These are phyloP conservation scores for Xylaria arbuscula DNA, from an alignment of 2,329 filamentous ascomycete genomes.

Conservation along the genomic window DNA sequence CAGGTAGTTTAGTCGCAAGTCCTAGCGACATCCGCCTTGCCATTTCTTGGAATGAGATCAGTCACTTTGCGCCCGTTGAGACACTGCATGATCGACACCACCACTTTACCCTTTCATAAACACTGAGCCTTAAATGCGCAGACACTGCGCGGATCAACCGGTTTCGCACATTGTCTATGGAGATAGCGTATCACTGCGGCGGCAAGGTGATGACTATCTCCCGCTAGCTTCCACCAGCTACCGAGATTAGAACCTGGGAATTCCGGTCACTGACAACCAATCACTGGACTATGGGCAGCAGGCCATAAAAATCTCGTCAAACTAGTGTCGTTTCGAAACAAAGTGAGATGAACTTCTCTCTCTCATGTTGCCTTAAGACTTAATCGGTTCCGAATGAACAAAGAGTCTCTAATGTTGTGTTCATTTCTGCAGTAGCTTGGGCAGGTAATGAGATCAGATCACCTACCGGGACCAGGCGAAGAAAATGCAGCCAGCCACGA, in stretches of 20 bases:
- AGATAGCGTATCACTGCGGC: constrained; percentile 4
- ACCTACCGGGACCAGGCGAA: neutral
- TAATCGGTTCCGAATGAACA: neutral
- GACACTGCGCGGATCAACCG: constrained; percentile 4
- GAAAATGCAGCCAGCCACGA: neutral
- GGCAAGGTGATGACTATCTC: neutral
- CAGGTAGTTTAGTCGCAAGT: constrained; percentile 4
- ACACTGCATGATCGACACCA: constrained; percentile 13
- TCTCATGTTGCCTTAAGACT: neutral
- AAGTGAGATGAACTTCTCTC: neutral
- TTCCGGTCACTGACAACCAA: neutral
- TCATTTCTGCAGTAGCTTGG: neutral
- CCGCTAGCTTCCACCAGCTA: constrained; percentile 4
- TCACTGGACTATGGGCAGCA: neutral
- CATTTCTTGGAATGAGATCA: constrained; percentile 6
- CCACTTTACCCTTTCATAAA: neutral
- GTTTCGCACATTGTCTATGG: neutral
- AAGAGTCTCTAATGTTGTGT: neutral
- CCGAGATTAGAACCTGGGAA: constrained; percentile 8
- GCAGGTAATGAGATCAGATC: neutral
- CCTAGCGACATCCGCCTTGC: neutral
- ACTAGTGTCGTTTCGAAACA: neutral
- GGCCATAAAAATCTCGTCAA: neutral
- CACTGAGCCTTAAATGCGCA: neutral
- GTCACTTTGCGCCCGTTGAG: neutral